Base-by-base conservation (phyloP, 352 stramenopile genomes). In the Globisporangium cylindrosporum region DNA sequence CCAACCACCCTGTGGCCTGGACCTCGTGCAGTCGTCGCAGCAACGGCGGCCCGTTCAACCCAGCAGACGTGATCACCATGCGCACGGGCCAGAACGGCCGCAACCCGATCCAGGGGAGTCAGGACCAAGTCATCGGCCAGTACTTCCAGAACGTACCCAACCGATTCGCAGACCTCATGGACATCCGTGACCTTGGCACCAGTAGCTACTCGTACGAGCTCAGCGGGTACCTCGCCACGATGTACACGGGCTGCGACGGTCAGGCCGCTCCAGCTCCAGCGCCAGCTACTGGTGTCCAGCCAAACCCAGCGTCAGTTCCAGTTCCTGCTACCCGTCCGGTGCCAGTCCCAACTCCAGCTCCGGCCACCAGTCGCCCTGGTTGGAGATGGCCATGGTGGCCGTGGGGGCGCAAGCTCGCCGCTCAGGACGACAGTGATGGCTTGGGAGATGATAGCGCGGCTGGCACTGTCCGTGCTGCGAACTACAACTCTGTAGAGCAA, bases 101-200 rank as follows among this genome's bases (percentile, higher is more conserved):
- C 29, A 72, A 74, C 55, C 65, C 74, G 2, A 67, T 41, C 48
- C 55, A 66, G 38, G 71, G 69, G 8, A 64, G 27, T 25, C 43
- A 22, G 9, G 60, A 65, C 36, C 18, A 59, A 1, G 62, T 71
- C 25, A 61, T 82, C 49, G 79, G 74, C 1, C 59, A 86, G 27
- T 88, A 89, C 59, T 92, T 92, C 68, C 83, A 86, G 29, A 73
- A 77, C 41, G 34, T 92, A 1, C 81, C 83, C 0, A 43, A 5
- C 7, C 57, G 60, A 22, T 65, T 70, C 24, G 56, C 46, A 14
- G 57, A 48, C 29, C 65, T 70, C 27, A 66, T 66, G 65, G 65
- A 70, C 57, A 25, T 56, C 43, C 59, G 53, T 5, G 57, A 66
- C 22, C 56, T 70, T 24, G 65, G 65, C 15, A 29, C 56, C 29